Evolutionary conservation across 2,329 filamentous ascomycete genomes (phyloP), one percentile per base, ranked within the genome.

Genomic region (Trichoderma sp.): DNA sequence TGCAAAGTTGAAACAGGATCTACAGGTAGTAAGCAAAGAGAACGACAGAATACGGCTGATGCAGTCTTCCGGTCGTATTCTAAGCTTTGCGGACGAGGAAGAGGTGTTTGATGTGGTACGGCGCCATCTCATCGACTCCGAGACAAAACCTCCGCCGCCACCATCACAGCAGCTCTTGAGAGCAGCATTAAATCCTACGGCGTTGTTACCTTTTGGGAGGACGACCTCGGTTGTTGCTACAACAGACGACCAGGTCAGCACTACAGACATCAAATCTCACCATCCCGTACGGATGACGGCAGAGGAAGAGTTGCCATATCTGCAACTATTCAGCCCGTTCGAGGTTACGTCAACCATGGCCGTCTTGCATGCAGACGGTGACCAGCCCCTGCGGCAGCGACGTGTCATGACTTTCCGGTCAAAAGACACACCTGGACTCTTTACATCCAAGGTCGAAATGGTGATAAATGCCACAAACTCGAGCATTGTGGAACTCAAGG

Each of bases 261-360:
- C 82, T 2, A 79, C 87, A 0, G 82, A 86, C 8, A 79, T 83
- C 73, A 81, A 79, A 65, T 92, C 91, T 1, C 92, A 95, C 76
- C 86, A 88, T 66, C 93, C 91, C 0, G 77, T 89, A 2, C 84
- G 85, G 1, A 84, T 94, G 81, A 85, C 87, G 1, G 85, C 91
- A 2, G 83, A 86, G 0, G 88, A 94, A 73, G 88, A 92, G 64
- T 81, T 92, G 3, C 89, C 91, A 0, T 94, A 91, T 74, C 84
- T 95, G 0, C 88, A 91, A 60, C 85, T 91, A 9, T 94, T 96
- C 76, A 92, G 89, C 0, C 89, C 91, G 0, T 85, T 96, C 15
- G 84, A 83, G 0, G 90, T 92, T 71, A 84, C 85, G 0, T 91
- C 89, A 0, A 85, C 81, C 0, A 82, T 89, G 15, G 81, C 83